A percentile compares a stretch with the other conserved stretches of the same genome.
phyloP scores from a whole-genome alignment of 2,329 filamentous ascomycete species.

The Pestalotiopsis sp. region DNA sequence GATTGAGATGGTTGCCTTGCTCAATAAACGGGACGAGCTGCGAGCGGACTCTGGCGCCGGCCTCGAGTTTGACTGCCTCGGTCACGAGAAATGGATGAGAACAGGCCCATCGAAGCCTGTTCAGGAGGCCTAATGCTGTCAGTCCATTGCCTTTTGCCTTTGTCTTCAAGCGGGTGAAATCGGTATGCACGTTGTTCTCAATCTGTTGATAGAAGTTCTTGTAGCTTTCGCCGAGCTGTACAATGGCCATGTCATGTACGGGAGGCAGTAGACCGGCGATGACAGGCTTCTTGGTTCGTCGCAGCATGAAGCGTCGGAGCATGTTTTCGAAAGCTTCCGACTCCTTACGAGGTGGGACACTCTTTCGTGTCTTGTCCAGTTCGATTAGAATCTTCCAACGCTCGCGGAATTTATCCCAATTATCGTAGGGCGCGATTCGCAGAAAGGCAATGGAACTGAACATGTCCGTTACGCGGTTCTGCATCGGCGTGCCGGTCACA shows the following conservation, averaged over 20 bases:
- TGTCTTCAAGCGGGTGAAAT: slow-evolving; percentile 27
- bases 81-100: slow-evolving; percentile 74
- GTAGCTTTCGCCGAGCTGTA: slow-evolving; percentile 69
- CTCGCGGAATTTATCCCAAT: slow-evolving; percentile 62
- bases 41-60: slow-evolving; percentile 29
- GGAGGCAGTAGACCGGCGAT: slow-evolving; percentile 76
- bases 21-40: slow-evolving; percentile 28
- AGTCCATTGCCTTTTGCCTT: slow-evolving; percentile 9
- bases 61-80: slow-evolving; percentile 41
- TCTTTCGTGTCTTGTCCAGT: slow-evolving; percentile 47
- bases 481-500: slow-evolving; percentile 84
- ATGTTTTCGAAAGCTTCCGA: slow-evolving; percentile 72
- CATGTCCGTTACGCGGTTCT: slow-evolving; percentile 80
- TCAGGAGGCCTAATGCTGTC: slow-evolving; percentile 17
- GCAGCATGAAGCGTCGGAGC: slow-evolving; percentile 78
- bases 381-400: slow-evolving; percentile 40
- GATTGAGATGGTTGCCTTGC: slow-evolving; percentile 41
- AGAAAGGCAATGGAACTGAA: slow-evolving; percentile 79
- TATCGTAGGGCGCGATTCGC: slow-evolving; percentile 73
- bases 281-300: slow-evolving; percentile 77
- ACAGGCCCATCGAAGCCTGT: slow-evolving; percentile 77
- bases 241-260: slow-evolving; percentile 63
- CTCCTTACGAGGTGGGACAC: slow-evolving; percentile 47
- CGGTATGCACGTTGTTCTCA: slow-evolving; percentile 23
- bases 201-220: slow-evolving; percentile 64